Evolutionary conservation across 768 basidiomycete species (phyloP).

Genomic region (Naganishia kalamii): DNA sequence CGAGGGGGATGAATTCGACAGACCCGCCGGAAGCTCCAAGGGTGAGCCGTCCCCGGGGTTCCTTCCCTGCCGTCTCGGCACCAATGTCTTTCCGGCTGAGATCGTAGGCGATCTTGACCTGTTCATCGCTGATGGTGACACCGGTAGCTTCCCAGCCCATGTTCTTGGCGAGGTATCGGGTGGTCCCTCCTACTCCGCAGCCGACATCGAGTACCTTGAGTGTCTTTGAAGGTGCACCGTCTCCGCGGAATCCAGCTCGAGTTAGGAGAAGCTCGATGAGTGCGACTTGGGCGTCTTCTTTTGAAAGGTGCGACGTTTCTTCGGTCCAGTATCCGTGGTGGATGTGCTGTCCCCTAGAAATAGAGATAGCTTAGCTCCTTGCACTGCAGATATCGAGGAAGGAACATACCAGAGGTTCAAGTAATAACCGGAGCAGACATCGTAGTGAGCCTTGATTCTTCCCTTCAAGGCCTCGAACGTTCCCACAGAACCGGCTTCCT

Average conservation of each 20-base stretch:
- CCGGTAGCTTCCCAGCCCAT: slow-evolving; percentile 24
- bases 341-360: slow-evolving; percentile 24
- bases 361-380: no score
- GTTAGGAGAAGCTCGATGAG: slow-evolving; percentile 25
- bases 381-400: not conserved
- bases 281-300: slow-evolving; percentile 26
- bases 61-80: not conserved
- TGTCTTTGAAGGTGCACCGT: not conserved
- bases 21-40: slow-evolving; percentile 8
- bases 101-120: slow-evolving; percentile 27
- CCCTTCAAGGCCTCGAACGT: slow-evolving; percentile 17
- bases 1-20: slow-evolving; percentile 23
- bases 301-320: slow-evolving; percentile 18
- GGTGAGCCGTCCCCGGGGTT: not conserved
- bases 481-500: not conserved
- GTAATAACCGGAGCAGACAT: slow-evolving; percentile 27
- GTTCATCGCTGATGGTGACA: slow-evolving; percentile 23
- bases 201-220: slow-evolving; percentile 24
- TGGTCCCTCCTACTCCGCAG: slow-evolving; percentile 27
- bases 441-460: slow-evolving; percentile 27
- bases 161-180: slow-evolving; percentile 25
- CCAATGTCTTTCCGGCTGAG: slow-evolving; percentile 17
- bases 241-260: slow-evolving; percentile 15
- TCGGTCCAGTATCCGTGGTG: slow-evolving; percentile 26
- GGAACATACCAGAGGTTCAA: slow-evolving; percentile 22